Evolutionary conservation across 768 basidiomycete genomes (phyloP), one percentile per base, ranked within the genome.

Genomic region (Peribolospora baueri): DNA sequence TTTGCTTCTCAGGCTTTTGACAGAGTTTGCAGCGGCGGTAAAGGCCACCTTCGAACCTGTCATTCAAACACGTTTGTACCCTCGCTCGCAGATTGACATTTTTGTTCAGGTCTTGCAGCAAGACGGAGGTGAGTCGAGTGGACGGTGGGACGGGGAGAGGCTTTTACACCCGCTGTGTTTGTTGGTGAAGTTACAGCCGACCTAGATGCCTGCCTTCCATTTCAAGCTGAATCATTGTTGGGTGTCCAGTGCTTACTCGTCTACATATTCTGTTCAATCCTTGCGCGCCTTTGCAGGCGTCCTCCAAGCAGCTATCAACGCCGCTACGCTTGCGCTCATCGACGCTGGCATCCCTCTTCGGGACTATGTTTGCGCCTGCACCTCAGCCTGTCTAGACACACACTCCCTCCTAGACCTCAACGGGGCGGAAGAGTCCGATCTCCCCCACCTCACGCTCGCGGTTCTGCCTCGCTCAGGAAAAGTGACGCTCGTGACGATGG

Each of bases 1-100:
- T 8, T 7, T n/a, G 48, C 8, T 7, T 49, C 8, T 42, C 60
- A 91, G 90, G 68, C 85, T 87, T 11, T 74, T 84, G 59, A 71
- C 83, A 58, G 93, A 98, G 69, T 73, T 93, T 59, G 83, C 81
- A 8, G 73, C 84, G 3, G 77, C 80, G 36, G 79, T 97, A 59
- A 84, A 85, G 69, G 80, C 84, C 40, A 97, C 93, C 0, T 97
- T 98, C 65, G 91, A 97, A 65, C 87, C 90, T 46, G 86, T 91
- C 54, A 76, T 98, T 36, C 83, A 87, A 65, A 82, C 83, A 5
- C 75, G 74, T 57, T 75, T 98, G 50, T 95, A 93, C 69, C 91
- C 91, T 25, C 80, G 93, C 51, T 84, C 84, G 42, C 80, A 88
- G 66, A 93, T 98, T 66, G 85, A 91, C 68, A 80, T 98, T 57